A percentile compares a stretch with the other conserved stretches of the same genome.
Evolutionary conservation across 306 rosid species (phyloP).

Genomic region (Rosa rugosa): DNA sequence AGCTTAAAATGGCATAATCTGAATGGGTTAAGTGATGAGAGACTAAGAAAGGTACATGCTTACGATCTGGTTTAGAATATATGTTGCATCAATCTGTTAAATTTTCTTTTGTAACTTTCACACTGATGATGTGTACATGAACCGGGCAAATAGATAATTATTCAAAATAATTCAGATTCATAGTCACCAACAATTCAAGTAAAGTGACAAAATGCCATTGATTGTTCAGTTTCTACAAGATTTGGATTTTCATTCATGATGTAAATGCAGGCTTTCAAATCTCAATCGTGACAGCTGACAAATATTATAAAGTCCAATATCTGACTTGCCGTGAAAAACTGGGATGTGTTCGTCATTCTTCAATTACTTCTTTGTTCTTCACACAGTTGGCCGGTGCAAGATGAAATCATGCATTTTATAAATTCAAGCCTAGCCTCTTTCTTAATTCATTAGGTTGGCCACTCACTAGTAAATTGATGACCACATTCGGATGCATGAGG

Average conservation of each 20-base stretch:
- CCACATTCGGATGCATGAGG: neutral
- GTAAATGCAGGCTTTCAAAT: neutral
- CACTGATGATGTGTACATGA: neutral
- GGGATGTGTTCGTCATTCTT: conserved; percentile 6
- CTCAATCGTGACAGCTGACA: neutral
- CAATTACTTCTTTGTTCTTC: neutral
- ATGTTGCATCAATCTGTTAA: too few relatives aligned
- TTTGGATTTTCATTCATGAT: neutral
- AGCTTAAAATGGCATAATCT: too few relatives aligned
- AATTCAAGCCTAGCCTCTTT: neutral
- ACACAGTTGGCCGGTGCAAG: neutral
- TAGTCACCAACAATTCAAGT: neutral
- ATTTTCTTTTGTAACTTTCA: neutral
- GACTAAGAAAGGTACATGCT: too few relatives aligned
- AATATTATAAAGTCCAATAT: neutral
- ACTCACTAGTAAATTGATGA: neutral
- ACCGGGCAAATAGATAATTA: too few relatives aligned
- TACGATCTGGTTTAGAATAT: too few relatives aligned
- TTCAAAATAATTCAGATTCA: too few relatives aligned
- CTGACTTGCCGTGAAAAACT: neutral
- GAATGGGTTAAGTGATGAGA: too few relatives aligned
- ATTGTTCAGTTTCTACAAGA: neutral
- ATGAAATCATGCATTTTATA: neutral
- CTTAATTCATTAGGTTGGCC: neutral
- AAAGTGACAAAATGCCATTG: neutral